A percentile compares a stretch with the other conserved stretches of the same genome.
phyloP scores from a whole-genome alignment of 1,139 yeast species.

The Taphrina flavorubra region DNA sequence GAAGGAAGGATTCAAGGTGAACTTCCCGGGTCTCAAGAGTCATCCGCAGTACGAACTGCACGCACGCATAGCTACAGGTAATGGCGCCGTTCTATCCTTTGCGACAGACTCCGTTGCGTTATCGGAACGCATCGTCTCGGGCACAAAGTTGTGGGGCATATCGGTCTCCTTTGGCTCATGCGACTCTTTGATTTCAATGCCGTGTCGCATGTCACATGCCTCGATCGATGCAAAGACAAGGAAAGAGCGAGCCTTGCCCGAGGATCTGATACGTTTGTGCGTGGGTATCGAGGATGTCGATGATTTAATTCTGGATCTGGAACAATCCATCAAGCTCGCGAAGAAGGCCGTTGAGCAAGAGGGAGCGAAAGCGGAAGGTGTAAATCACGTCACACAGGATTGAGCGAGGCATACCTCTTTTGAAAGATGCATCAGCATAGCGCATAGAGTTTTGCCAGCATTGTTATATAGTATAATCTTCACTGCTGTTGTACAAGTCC shows the following conservation, averaged over 20 bases:
- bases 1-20: slow-evolving; percentile 65
- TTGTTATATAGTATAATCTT: too few species aligned
- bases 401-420: not conserved
- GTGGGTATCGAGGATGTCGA: slow-evolving; percentile 88
- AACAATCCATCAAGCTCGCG: slow-evolving; percentile 27
- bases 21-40: slow-evolving; percentile 79
- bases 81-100: slow-evolving; percentile 86
- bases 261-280: slow-evolving; percentile 79
- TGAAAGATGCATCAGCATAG: not conserved
- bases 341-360: slow-evolving; percentile 27
- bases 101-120: slow-evolving; percentile 78
- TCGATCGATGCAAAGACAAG: slow-evolving; percentile 83
- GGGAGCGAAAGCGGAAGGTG: slow-evolving; percentile 33
- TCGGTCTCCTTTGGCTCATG: slow-evolving; percentile 96
- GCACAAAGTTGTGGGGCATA: slow-evolving; percentile 78
- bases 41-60: slow-evolving; percentile 79
- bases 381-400: slow-evolving; percentile 37
- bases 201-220: slow-evolving; percentile 88
- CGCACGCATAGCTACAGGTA: slow-evolving; percentile 75
- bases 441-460: not conserved
- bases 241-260: slow-evolving; percentile 80
- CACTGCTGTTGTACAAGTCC: too few species aligned
- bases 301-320: slow-evolving; percentile 71
- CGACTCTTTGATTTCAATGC: slow-evolving; percentile 79
- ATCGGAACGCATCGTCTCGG: slow-evolving; percentile 76